Evolutionary conservation across 352 stramenopile species (phyloP).

Genomic region (Pythium plurisporium): DNA sequence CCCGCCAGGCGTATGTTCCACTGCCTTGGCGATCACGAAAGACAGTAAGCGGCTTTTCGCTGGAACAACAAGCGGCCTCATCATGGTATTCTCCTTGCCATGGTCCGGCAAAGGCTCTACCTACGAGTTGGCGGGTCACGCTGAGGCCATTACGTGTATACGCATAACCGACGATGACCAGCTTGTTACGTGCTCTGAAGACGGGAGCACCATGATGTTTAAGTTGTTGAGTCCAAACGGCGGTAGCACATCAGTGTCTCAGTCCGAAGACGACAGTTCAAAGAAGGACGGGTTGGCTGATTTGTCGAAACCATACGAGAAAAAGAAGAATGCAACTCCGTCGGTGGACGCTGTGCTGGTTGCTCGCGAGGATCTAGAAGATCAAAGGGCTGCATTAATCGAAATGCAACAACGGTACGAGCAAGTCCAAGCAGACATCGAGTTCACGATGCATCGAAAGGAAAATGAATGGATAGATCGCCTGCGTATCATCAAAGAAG

Average conservation of each 20-base stretch:
- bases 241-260: not conserved
- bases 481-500: slow-evolving; percentile 70
- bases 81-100: slow-evolving; percentile 65
- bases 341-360: slow-evolving; percentile 57
- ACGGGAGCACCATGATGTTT: slow-evolving; percentile 62
- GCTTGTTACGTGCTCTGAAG: slow-evolving; percentile 53
- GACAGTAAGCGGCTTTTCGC: slow-evolving; percentile 63
- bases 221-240: slow-evolving; percentile 25
- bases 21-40: slow-evolving; percentile 52
- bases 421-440: slow-evolving; percentile 77
- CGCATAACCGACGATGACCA: slow-evolving; percentile 68
- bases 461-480: slow-evolving; percentile 87
- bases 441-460: slow-evolving; percentile 81
- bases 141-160: slow-evolving; percentile 58
- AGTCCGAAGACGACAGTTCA: not conserved
- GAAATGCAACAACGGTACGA: slow-evolving; percentile 71
- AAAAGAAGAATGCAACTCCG: slow-evolving; percentile 18
- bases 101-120: slow-evolving; percentile 30
- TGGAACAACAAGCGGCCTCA: slow-evolving; percentile 52
- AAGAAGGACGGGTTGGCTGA: not conserved
- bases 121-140: slow-evolving; percentile 51
- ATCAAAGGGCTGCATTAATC: slow-evolving; percentile 39
- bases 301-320: slow-evolving; percentile 19
- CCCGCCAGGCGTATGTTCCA: slow-evolving; percentile 33
- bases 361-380: slow-evolving; percentile 72